Evolutionary conservation across 2,329 filamentous ascomycete species (phyloP), one percentile per base, ranked within the genome.

Genomic region (Stagonosporopsis rhizophila): DNA sequence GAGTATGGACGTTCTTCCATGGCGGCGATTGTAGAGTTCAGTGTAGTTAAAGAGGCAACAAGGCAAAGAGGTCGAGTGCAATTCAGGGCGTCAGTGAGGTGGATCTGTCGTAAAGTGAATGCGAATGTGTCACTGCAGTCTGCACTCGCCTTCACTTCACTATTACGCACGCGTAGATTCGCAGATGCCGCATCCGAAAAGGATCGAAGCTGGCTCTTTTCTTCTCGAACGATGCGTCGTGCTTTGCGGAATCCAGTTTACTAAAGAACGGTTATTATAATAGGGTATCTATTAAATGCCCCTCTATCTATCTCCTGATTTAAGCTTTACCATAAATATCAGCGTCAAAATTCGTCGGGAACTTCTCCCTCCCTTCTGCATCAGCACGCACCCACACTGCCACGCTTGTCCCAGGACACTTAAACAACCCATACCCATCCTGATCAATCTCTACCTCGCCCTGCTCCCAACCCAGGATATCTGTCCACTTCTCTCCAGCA

Each of bases 401-500:
- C 1, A 88, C 81, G 64, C 84, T 86, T 34, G 80, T 66, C 1
- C 72, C 71, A 5, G 70, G 66, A 32, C 72, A 75, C 37, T 78
- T 78, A 62, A 90, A 90, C 14, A 77, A 56, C 0, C 83, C 88
- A 66, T 79, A 87, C 0, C 88, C 88, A 28, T 83, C 78, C 1
- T 77, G 72, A 60, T 85, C 86, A 62, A 90, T 87, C 15, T 76
- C 72, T 0, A 89, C 82, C 58, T 84, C 79, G 0, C 80, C 80
- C 44, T 82, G 66, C 52, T 80, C 79, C 80, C 82, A 84, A 6
- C 78, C 82, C 47, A 87, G 70, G 1, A 90, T 67, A 75, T 90
- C 87, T 0, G 83, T 86, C 87, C 87, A 90, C 35, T 77, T 71
- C 74, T 89, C 84, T 0, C 84, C 86, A 0, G 79, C 79, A 67